A percentile compares a stretch with the other conserved stretches of the same genome.
phyloP scores from a whole-genome alignment of 345 rosid species.

The Nephelium lappaceum region DNA sequence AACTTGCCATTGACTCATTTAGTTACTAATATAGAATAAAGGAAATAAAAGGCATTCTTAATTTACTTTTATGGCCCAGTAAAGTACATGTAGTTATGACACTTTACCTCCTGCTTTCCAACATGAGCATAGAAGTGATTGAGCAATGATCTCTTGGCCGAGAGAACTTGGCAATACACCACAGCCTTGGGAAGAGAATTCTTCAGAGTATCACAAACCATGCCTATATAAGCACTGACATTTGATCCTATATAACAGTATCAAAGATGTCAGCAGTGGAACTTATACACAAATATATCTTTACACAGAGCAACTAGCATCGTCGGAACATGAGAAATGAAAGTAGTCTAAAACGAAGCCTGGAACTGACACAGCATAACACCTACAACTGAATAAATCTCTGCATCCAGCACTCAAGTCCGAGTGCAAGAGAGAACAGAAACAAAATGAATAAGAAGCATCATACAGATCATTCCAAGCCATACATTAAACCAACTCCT shows the following conservation, averaged over 20 bases:
- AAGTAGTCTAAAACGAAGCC: background rate
- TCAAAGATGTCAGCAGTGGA: conserved; percentile 10
- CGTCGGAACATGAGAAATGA: background rate
- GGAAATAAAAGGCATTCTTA: background rate
- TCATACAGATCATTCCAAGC: background rate
- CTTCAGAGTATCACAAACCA: conserved; percentile 91
- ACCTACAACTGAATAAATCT: background rate
- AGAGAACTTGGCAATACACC: conserved; percentile 92
- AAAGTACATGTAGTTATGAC: background rate
- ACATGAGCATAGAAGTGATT: conserved; percentile 84
- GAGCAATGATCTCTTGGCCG: conserved; percentile 90
- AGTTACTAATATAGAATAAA: too few species aligned
- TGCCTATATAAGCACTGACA: conserved; percentile 82
- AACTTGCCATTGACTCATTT: too few species aligned
- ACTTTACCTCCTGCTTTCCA: conserved; percentile 90
- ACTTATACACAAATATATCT: background rate
- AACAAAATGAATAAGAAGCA: background rate
- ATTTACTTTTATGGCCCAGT: too few species aligned
- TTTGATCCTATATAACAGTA: conserved; percentile 68
- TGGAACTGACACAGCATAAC: background rate
- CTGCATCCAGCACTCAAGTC: background rate
- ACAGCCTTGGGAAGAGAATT: conserved; percentile 96
- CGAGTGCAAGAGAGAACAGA: background rate
- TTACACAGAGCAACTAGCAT: conserved; percentile 4
- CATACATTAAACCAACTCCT: background rate